Conservation (phyloP, 768 basidiomycete genomes). For the Scleroderma citrinum region DNA sequence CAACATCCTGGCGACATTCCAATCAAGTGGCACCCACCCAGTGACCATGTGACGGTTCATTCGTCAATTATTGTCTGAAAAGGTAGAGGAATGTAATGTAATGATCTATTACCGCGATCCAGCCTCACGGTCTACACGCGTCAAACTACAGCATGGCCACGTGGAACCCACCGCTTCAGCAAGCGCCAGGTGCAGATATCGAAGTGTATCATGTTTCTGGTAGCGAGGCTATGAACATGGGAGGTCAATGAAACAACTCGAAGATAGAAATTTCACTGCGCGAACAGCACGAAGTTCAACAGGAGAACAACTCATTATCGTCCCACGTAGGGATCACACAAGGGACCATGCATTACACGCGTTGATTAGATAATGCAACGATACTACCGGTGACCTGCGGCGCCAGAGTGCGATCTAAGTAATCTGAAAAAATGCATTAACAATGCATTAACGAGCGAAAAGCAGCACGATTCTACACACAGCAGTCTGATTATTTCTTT, state of each 20-base stretch:
- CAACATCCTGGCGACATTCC: background rate
- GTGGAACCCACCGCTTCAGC: slow-evolving; percentile 1
- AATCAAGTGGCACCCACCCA: slow-evolving; percentile 7
- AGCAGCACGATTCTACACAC: slow-evolving; percentile 15
- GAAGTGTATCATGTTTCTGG: background rate
- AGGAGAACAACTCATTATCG: background rate
- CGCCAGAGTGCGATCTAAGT: slow-evolving; percentile 15
- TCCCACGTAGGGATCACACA: background rate
- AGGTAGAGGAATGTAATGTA: slow-evolving; percentile 20
- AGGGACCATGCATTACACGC: background rate
- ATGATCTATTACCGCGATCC: slow-evolving; percentile 20
- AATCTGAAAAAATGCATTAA: slow-evolving; percentile 16
- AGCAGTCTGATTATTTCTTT: slow-evolving; percentile 46
- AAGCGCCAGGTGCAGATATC: background rate
- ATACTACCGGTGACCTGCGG: slow-evolving; percentile 7
- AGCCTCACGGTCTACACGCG: slow-evolving; percentile 27
- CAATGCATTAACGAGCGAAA: slow-evolving; percentile 9
- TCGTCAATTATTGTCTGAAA: slow-evolving; percentile 12
- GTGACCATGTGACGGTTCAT: slow-evolving; percentile 12
- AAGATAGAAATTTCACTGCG: background rate
- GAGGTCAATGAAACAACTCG: background rate
- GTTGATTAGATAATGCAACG: slow-evolving; percentile 25
- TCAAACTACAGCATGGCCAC: slow-evolving; percentile 14
- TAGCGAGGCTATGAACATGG: background rate
- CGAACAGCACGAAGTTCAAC: background rate